Evolutionary conservation across 73 alveolate genomes (phyloP), one percentile per base, ranked within the genome.

Genomic region (Breviolum minutum): DNA sequence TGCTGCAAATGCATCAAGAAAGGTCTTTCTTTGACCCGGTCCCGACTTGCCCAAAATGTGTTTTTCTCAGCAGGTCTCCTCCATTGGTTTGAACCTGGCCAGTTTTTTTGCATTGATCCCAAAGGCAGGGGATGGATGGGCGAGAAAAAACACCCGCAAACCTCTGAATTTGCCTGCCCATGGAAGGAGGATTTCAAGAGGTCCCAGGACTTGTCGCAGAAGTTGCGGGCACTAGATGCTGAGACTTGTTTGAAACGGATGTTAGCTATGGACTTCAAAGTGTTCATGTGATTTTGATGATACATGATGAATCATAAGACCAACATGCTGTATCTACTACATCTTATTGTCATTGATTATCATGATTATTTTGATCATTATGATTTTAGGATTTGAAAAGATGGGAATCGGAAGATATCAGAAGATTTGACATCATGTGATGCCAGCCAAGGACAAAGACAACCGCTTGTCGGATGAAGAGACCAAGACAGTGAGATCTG

Each of bases 101-200:
- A 80, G 97, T 66, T 92, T 73, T 90, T 92, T 92, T n/a, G 97
- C 97, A 24, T 24, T 92, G 80, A 74, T 92, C 48, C 97, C 97
- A n/a, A 79, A 92, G 97, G 97, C 80, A 16, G 54, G 80, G 22
- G 12, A 12, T 26, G 40, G 26, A 0, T 22, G 16, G 6, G 77
- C 94, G 2, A 8, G 60, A 54, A n/a, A 32, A 14, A 62, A 22
- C n/a, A 22, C 61, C 61, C 66, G 90, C 27, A 30, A 66, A 40
- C 54, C 54, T 66, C 32, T 22, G 16, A 24, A 73, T 32, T 32
- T 84, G 63, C 80, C 7, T 26, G 60, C 76, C 76, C 63, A 12
- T 66, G 63, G n/a, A n/a, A 92, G 97, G 97, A 80, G n/a, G 97
- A 92, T 62, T 92, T 92, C 66, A 80, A 54, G 20, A 92, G 76